Conservation (phyloP, 2,329 filamentous ascomycete genomes). For the Aspergillus tamarii region DNA sequence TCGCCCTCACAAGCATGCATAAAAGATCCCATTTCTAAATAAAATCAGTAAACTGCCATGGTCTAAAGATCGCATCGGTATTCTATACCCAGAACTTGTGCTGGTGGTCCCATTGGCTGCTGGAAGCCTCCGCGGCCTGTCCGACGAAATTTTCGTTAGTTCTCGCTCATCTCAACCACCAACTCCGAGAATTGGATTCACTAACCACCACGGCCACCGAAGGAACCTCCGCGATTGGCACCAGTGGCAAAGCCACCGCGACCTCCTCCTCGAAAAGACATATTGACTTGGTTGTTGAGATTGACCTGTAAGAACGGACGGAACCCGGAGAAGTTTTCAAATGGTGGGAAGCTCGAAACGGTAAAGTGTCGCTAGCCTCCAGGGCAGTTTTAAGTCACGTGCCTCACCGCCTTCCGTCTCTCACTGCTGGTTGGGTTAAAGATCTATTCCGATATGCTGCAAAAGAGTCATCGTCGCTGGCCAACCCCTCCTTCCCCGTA, state of each 20-base stretch:
- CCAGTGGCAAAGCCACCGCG: conserved; percentile 56
- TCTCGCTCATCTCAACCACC: conserved; percentile 15
- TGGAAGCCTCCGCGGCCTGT: conserved; percentile 66
- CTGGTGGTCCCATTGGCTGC: conserved; percentile 64
- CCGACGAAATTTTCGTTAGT: conserved; percentile 42
- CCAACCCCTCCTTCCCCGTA: conserved; percentile 22
- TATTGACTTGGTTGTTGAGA: conserved; percentile 43
- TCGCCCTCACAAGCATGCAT: conserved; percentile 95
- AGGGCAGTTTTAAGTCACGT: conserved; percentile 40
- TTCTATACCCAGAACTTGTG: conserved; percentile 59
- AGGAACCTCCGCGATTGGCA: conserved; percentile 56
- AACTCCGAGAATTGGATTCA: conserved; percentile 27
- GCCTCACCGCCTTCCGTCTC: conserved; percentile 39
- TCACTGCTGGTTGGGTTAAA: conserved; percentile 22
- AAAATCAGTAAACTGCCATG: conserved; percentile 33
- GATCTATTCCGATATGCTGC: conserved; percentile 10
- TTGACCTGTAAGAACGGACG: conserved; percentile 30
- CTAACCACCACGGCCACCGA: conserved; percentile 48
- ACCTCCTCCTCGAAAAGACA: conserved; percentile 63
- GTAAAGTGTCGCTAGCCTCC: conserved; percentile 42
- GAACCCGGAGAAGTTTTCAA: conserved; percentile 44
- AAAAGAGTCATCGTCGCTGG: conserved; percentile 19
- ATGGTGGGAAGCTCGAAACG: conserved; percentile 49
- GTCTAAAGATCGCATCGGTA: background rate
- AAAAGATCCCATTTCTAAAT: conserved; percentile 85